phyloP scores from a whole-genome alignment of 2,329 filamentous ascomycete genomes.

The Harringtonia aguacate region DNA sequence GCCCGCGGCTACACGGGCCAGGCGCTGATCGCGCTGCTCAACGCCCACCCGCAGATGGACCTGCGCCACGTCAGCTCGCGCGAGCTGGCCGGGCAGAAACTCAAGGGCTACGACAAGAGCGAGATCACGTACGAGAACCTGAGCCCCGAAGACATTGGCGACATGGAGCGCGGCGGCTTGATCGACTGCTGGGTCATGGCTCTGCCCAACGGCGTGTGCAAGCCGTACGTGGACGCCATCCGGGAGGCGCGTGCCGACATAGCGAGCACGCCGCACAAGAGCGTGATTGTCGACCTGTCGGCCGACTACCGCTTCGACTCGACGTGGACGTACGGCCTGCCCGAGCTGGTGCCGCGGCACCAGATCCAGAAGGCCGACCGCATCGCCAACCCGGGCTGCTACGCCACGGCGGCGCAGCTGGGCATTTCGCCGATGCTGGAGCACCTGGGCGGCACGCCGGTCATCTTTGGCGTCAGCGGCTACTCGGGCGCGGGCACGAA shows the following conservation, averaged over 20 bases:
- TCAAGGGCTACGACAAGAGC: constrained; percentile 83
- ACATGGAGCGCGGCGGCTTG: constrained; percentile 72
- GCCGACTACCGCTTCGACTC: constrained; percentile 89
- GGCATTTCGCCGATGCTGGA: constrained; percentile 75
- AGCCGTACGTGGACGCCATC: constrained; percentile 85
- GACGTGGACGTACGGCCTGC: constrained; percentile 81
- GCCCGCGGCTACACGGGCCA: constrained; percentile 92
- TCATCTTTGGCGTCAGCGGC: constrained; percentile 81
- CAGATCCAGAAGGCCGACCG: constrained; percentile 68
- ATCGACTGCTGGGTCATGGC: constrained; percentile 98
- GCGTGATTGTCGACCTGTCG: constrained; percentile 86
- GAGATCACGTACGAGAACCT: constrained; percentile 90
- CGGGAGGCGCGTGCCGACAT: constrained; percentile 49
- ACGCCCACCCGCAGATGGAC: constrained; percentile 81
- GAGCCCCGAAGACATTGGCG: constrained; percentile 71
- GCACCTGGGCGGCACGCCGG: constrained; percentile 66
- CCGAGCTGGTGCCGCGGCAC: constrained; percentile 69
- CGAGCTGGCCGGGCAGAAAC: constrained; percentile 76
- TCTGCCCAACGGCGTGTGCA: constrained; percentile 88
- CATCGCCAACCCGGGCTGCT: constrained; percentile 91
- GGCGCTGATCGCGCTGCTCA: constrained; percentile 77
- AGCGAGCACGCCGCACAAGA: constrained; percentile 34
- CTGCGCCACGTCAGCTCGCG: constrained; percentile 87
- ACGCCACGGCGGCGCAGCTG: constrained; percentile 85
- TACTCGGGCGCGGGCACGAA: constrained; percentile 95